Evolutionary conservation across 441 rosid genomes (phyloP), one percentile per base, ranked within the genome.

Genomic region (Syzygium syzygioides): DNA sequence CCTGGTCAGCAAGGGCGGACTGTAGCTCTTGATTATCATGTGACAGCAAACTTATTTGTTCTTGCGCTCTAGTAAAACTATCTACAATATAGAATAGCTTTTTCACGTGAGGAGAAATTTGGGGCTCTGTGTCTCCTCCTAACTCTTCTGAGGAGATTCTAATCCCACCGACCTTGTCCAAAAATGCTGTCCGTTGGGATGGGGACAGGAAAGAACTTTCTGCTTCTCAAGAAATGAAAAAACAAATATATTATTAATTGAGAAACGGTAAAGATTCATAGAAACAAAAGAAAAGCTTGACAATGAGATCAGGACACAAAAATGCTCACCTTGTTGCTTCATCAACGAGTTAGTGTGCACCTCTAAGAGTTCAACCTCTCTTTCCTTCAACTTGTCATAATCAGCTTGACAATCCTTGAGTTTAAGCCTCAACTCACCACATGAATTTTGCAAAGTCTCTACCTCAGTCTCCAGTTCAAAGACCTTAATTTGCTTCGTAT

Each of bases 61-160:
- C 91, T 89, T 92, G 95, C 94, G 94, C 92, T 89, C 91, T 88
- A 60, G 60, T 4, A 12, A 56, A 92, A 87, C 93, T 90, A 90
- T 95, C 96, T 89, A 97, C 85, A 88, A 96, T 89, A 60, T 91
- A 89, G 79, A 94, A 94, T 45, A 98, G 92, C 91, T 95, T 97
- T 92, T 93, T 93, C 37, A 94, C 92, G 90, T 93, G 90, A 86
- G 88, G 91, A 64, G 97, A 92, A 93, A 89, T 86, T 30, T 89
- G 90, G 88, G 91, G 87, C 88, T 91, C 94, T 64, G 91, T 59
- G 68, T 90, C 95, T 90, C 90, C 91, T 86, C 88, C 88, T 84
- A 91, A 79, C 87, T 92, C 94, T 53, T 90, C 88, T 85, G 79
- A 89, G 87, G 96, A 91, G 92, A 93, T 88, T 85, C 95, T 95